A percentile compares a stretch with the other conserved stretches of the same genome.
Evolutionary conservation across 345 rosid genomes (phyloP).

Genomic region (Corchorus capsularis): DNA sequence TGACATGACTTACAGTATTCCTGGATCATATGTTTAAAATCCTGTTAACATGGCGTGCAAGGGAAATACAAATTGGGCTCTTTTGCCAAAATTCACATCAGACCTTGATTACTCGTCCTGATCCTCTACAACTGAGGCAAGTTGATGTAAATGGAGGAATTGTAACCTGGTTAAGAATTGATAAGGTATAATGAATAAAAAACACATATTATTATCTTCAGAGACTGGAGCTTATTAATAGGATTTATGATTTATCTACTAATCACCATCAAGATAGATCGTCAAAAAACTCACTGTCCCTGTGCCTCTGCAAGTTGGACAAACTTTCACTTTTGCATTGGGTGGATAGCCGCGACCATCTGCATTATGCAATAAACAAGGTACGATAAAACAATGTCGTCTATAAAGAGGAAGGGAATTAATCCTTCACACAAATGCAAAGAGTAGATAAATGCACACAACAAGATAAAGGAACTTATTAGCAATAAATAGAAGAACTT

Average conservation of each 20-base stretch:
- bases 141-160: conserved; percentile 91
- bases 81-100: conserved; percentile 21
- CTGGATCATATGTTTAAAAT: conserved; percentile 42
- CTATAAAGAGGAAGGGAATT: not conserved
- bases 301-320: conserved; percentile 83
- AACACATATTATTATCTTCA: not conserved
- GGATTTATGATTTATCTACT: conserved; percentile 22
- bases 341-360: conserved; percentile 78
- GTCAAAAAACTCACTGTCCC: conserved; percentile 67
- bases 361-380: conserved; percentile 39
- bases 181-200: conserved; percentile 7
- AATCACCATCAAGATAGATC: conserved; percentile 29
- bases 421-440: conserved; percentile 6
- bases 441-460: not conserved
- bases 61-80: not conserved
- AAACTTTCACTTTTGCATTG: conserved; percentile 57
- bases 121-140: conserved; percentile 77
- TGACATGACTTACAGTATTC: conserved; percentile 66
- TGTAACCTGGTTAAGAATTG: conserved; percentile 60
- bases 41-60: conserved; percentile 1
- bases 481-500: conserved; percentile 3
- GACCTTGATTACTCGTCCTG: conserved; percentile 73
- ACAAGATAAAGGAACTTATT: conserved; percentile 4
- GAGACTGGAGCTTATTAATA: conserved; percentile 19
- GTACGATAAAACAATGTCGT: conserved; percentile 15